Evolutionary conservation across 306 rosid genomes (phyloP), one percentile per base, ranked within the genome.

Genomic region (Bauhinia variegata): DNA sequence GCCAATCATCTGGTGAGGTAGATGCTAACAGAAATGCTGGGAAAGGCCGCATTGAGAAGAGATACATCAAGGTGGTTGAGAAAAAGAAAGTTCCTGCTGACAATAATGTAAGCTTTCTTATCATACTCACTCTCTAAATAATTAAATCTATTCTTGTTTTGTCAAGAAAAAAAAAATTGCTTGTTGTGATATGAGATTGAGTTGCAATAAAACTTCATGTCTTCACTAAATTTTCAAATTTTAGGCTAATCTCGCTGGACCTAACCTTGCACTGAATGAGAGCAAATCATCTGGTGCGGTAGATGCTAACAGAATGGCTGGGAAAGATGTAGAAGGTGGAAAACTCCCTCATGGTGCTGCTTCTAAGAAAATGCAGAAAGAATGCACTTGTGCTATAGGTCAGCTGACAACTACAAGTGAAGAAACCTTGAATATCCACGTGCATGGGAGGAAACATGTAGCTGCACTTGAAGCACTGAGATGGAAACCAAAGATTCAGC

Each of bases 301-400:
- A 8, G 63, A 73, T 49, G 63, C 15, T 4, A 38, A 53, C 8
- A 60, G 11, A 69, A 32, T 18, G n/a, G 31, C 1, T 0, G 52
- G n/a, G 54, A 55, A 67, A 16, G 75, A 37, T 19, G 50, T 5
- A n/a, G 44, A 38, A 50, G 15, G 16, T 19, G 62, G 33, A 34
- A 83, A 77, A 67, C 2, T 62, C 72, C 57, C 69, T n/a, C 31
- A 55, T 52, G 56, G 44, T 16, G 72, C 15, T 41, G 48, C 50
- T 11, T 58, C 75, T 12, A 49, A 54, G 63, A 53, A 65, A 15
- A 70, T 82, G 28, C 85, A 66, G 59, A 84, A 79, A 69, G 76
- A 67, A 69, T 84, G 87, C 87, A 65, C 64, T 31, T 82, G 85
- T 36, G 79, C 78, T 34, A 53, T 84, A 28, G 81, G 85, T 71